phyloP scores from a whole-genome alignment of 768 basidiomycete genomes.

The Cyclocybe aegerita region DNA sequence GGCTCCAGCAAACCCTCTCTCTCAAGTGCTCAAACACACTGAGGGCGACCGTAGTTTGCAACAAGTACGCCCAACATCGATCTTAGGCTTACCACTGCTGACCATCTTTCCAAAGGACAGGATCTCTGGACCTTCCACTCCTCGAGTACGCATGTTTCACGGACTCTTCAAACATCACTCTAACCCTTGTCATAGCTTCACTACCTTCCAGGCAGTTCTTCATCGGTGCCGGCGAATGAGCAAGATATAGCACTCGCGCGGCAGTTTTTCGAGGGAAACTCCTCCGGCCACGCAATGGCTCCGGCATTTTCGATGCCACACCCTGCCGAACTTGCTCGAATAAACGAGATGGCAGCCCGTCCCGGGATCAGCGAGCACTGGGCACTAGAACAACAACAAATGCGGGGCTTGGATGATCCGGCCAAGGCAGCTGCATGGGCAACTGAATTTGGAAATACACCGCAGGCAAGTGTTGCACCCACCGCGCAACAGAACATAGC shows the following conservation, averaged over 20 bases:
- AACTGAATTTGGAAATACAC: constrained; percentile 47
- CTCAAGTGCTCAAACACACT: constrained; percentile 87
- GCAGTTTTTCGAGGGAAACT: constrained; percentile 68
- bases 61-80: constrained; percentile 49
- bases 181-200: constrained; percentile 52
- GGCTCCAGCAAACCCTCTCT: constrained; percentile 78
- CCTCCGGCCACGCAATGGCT: constrained; percentile 29
- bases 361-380: constrained; percentile 51
- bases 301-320: constrained; percentile 35
- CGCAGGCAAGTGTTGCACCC: constrained; percentile 22
- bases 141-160: constrained; percentile 46
- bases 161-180: background rate
- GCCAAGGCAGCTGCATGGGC: constrained; percentile 47
- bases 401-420: constrained; percentile 34
- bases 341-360: constrained; percentile 27
- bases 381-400: constrained; percentile 47
- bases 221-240: constrained; percentile 45
- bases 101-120: constrained; percentile 54
- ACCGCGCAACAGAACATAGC: constrained; percentile 33
- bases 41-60: constrained; percentile 88
- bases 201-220: constrained; percentile 64
- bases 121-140: constrained; percentile 69
- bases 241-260: constrained; percentile 75
- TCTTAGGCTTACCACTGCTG: background rate
- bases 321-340: constrained; percentile 27